Evolutionary conservation across 257 asterid species (phyloP).

Genomic region (Eustoma russellianum): DNA sequence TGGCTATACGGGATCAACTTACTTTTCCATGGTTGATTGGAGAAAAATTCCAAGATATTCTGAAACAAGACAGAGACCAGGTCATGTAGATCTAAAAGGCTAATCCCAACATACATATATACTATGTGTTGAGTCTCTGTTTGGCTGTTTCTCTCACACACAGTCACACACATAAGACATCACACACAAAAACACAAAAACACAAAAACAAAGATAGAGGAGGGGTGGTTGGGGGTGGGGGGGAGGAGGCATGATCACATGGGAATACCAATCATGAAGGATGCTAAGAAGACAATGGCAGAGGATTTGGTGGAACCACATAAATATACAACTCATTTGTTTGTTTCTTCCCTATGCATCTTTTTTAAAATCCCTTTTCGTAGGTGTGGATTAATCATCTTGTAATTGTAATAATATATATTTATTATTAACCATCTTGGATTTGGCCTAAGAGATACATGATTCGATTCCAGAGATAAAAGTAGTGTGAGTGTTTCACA

Average conservation of each 20-base stretch:
- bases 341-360: constrained; percentile 9
- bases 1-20: too few relatives aligned
- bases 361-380: constrained; percentile 1
- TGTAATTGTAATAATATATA: background rate
- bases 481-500: too few relatives aligned
- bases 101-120: background rate
- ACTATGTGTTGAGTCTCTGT: too few relatives aligned
- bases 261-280: constrained; percentile 35
- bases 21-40: too few relatives aligned
- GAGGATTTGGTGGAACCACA: constrained; percentile 42
- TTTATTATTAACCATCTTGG: too few relatives aligned
- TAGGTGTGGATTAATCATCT: constrained; percentile 4
- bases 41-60: constrained; percentile 6
- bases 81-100: constrained; percentile 8
- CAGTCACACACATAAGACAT: background rate
- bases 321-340: constrained; percentile 34
- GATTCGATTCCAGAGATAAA: too few relatives aligned
- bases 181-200: constrained; percentile 1
- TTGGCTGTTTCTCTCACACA: constrained; percentile 3
- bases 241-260: constrained; percentile 40
- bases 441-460: too few relatives aligned
- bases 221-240: too few relatives aligned
- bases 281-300: constrained; percentile 39
- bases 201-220: background rate
- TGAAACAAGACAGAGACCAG: constrained; percentile 11